These are phyloP conservation scores for Colletotrichum sojae DNA, from an alignment of 2,329 filamentous ascomycete genomes.

Conservation along the genomic window DNA sequence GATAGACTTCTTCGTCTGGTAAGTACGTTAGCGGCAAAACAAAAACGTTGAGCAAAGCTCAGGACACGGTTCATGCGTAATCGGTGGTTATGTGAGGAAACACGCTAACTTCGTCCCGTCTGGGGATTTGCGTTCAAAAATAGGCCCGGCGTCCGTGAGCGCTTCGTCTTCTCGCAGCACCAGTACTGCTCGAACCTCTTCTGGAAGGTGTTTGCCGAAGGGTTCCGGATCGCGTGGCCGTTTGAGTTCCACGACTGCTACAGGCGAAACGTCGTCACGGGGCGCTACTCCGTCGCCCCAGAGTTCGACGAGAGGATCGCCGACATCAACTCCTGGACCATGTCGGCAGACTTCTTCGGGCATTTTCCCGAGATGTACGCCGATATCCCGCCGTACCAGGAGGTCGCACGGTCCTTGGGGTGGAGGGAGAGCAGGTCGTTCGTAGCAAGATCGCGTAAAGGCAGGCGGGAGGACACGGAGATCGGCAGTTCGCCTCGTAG, in stretches of 20 bases:
- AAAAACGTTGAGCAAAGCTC: background rate
- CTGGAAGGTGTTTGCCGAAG: slow-evolving; percentile 46
- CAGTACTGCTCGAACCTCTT: slow-evolving; percentile 46
- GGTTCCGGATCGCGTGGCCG: slow-evolving; percentile 46
- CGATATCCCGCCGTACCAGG: slow-evolving; percentile 34
- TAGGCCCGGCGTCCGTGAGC: slow-evolving; percentile 48
- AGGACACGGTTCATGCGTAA: background rate
- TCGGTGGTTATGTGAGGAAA: background rate
- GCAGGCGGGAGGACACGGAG: background rate
- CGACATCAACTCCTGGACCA: slow-evolving; percentile 48
- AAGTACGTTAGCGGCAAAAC: slow-evolving; percentile 2
- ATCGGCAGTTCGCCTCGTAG: slow-evolving; percentile 1
- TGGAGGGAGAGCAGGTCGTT: background rate
- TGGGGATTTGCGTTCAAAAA: background rate
- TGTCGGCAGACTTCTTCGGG: slow-evolving; percentile 46
- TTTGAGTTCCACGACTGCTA: slow-evolving; percentile 47
- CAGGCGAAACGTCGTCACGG: slow-evolving; percentile 44
- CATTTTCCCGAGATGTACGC: slow-evolving; percentile 45
- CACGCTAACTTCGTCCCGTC: background rate
- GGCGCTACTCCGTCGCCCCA: slow-evolving; percentile 40
- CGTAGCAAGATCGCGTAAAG: no score
- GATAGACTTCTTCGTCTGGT: slow-evolving; percentile 50
- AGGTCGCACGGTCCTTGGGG: slow-evolving; percentile 1
- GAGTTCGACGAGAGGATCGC: slow-evolving; percentile 45
- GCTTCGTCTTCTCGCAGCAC: slow-evolving; percentile 48